These are phyloP conservation scores for Kwoniella dendrophila DNA, from an alignment of 768 basidiomycete species.

Conservation along the genomic window DNA sequence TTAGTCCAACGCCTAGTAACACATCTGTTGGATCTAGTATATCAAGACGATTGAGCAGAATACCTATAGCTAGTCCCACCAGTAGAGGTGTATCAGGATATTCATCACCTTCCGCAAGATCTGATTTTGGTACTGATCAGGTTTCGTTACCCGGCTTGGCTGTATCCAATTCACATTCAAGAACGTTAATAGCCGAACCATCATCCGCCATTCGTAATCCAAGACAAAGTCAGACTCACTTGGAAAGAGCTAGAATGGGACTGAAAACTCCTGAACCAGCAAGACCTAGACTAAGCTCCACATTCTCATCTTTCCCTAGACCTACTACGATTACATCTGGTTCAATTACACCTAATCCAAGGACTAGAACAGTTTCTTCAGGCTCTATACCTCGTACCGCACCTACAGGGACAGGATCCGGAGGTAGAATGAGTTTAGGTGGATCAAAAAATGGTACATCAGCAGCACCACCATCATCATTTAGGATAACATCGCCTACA, in stretches of 20 bases:
- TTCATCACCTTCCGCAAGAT: background rate
- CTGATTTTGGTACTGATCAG: slow-evolving; percentile 6
- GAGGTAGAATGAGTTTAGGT: background rate
- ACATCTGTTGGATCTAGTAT: slow-evolving; percentile 17
- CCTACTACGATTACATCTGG: no score
- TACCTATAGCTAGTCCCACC: slow-evolving; percentile 17
- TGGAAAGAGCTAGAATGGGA: slow-evolving; percentile 17
- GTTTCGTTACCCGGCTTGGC: slow-evolving; percentile 12
- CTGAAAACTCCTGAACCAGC: slow-evolving; percentile 16
- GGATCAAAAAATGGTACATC: background rate
- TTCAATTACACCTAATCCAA: slow-evolving; percentile 7
- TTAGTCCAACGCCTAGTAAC: slow-evolving; percentile 34
- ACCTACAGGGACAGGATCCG: background rate
- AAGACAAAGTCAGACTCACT: slow-evolving; percentile 4
- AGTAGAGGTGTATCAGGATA: background rate
- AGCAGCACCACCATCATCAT: slow-evolving; percentile 42
- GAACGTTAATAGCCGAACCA: slow-evolving; percentile 16
- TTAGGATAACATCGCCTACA: slow-evolving; percentile 39
- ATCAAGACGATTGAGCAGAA: slow-evolving; percentile 15
- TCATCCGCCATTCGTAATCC: slow-evolving; percentile 2
- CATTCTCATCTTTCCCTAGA: slow-evolving; percentile 16
- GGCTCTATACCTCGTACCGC: slow-evolving; percentile 8
- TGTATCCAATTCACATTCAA: slow-evolving; percentile 20
- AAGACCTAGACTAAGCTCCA: slow-evolving; percentile 9
- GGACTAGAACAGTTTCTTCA: background rate